Conservation (phyloP, 169 alveolate genomes). For the Plasmodium vivax region DNA sequence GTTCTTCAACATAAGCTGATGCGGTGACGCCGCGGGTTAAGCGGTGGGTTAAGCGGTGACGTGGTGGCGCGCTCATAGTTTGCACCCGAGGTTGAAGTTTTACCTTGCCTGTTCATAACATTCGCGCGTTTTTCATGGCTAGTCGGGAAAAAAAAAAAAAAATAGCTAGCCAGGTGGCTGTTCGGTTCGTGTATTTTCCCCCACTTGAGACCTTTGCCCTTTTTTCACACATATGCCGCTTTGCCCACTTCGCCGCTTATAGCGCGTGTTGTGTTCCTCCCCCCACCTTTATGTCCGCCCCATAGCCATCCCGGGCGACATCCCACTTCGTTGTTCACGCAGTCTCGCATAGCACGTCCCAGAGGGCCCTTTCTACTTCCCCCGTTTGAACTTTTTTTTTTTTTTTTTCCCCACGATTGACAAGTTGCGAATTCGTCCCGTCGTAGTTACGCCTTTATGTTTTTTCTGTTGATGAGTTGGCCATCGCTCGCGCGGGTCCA, state of each 20-base stretch:
- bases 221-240: not conserved
- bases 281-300: not conserved
- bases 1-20: slow-evolving; percentile 42
- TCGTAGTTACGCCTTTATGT: not conserved
- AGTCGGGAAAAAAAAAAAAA: slow-evolving; percentile 4
- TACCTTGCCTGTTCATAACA: slow-evolving; percentile 1
- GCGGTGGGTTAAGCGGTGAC: not conserved
- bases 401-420: not conserved
- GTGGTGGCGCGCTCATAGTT: slow-evolving; percentile 1
- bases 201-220: not conserved
- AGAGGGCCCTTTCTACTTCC: not conserved
- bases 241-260: not conserved
- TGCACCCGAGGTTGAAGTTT: not conserved
- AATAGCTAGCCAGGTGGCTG: not conserved
- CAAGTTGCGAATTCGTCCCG: not conserved
- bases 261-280: not conserved
- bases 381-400: not conserved
- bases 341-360: not conserved
- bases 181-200: not conserved
- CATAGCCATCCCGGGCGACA: not conserved
- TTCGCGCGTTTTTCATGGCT: not conserved
- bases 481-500: not conserved
- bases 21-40: not conserved
- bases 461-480: not conserved
- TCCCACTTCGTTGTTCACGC: not conserved